Evolutionary conservation across 139 green algal genomes (phyloP).

Genomic region (Auxenochlorella pyrenoidosa): DNA sequence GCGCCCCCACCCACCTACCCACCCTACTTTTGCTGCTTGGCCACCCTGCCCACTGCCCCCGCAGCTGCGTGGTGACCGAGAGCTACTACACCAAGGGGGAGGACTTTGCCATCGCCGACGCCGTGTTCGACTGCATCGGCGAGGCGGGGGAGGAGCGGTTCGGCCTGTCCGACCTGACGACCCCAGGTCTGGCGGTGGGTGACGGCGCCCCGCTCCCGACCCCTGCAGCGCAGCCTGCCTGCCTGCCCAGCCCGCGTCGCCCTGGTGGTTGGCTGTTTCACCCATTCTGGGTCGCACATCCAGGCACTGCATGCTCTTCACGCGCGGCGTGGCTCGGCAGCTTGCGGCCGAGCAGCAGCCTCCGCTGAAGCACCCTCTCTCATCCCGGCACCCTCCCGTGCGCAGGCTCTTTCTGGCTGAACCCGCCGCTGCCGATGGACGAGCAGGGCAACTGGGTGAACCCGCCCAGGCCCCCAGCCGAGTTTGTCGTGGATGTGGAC

Average conservation of each 20-base stretch:
- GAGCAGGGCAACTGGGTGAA: slow-evolving; percentile 51
- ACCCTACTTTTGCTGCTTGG: not conserved
- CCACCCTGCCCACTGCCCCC: no score
- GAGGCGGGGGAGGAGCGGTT: slow-evolving; percentile 82
- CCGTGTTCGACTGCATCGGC: slow-evolving; percentile 88
- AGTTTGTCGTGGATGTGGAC: slow-evolving; percentile 31
- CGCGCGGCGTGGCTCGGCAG: no score
- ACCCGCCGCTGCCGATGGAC: slow-evolving; percentile 57
- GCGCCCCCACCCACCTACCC: no score
- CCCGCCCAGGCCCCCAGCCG: slow-evolving; percentile 2
- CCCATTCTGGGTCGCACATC: no score
- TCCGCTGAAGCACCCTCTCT: not conserved
- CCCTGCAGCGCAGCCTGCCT: not conserved
- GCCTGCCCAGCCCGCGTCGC: not conserved
- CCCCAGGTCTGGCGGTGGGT: slow-evolving; percentile 38
- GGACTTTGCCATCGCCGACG: slow-evolving; percentile 69
- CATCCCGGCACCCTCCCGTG: not conserved
- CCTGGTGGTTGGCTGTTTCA: not conserved
- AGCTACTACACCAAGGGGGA: slow-evolving; percentile 76
- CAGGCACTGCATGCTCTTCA: no score
- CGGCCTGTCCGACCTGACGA: slow-evolving; percentile 72
- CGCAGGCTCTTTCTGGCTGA: slow-evolving; percentile 61
- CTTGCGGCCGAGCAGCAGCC: no score
- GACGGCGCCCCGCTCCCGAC: not conserved
- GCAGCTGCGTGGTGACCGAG: slow-evolving; percentile 77